Evolutionary conservation across 2,329 filamentous ascomycete genomes (phyloP).

Genomic region (Fusarium sublunatum): DNA sequence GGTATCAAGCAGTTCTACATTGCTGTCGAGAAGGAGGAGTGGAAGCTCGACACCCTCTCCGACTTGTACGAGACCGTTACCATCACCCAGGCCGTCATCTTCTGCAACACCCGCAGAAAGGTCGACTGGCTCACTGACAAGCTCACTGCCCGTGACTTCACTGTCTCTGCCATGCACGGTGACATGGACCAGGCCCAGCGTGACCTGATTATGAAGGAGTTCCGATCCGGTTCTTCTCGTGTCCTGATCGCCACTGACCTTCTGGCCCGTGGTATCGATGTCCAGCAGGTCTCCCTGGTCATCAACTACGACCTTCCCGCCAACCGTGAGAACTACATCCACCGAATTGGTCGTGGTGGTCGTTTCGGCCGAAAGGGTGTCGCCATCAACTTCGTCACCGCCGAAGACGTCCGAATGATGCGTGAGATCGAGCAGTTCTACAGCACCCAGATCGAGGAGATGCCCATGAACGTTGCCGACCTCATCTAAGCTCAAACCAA

Average conservation of each 20-base stretch:
- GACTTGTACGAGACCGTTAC: conserved; percentile 99
- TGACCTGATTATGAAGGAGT: conserved; percentile 99
- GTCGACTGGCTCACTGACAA: conserved; percentile 99
- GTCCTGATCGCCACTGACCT: conserved; percentile 98
- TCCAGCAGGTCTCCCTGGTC: conserved; percentile 98
- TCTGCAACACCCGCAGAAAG: conserved; percentile 99
- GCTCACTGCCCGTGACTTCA: conserved; percentile 98
- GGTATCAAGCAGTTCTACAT: conserved; percentile 99
- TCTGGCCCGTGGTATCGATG: conserved; percentile 98
- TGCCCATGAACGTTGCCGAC: conserved; percentile 94
- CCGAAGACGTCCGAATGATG: conserved; percentile 99
- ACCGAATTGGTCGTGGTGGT: conserved; percentile 99
- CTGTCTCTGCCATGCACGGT: conserved; percentile 99
- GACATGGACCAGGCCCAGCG: conserved; percentile 99
- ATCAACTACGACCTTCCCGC: conserved; percentile 99
- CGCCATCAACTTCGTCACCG: conserved; percentile 99
- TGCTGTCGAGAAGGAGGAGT: conserved; percentile 99
- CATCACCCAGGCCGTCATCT: conserved; percentile 99
- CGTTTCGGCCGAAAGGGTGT: conserved; percentile 99
- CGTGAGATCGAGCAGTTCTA: conserved; percentile 99
- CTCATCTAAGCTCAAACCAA: conserved; percentile 68
- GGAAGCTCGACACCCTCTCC: conserved; percentile 99
- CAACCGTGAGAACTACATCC: conserved; percentile 99
- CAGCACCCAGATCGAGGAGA: conserved; percentile 99
- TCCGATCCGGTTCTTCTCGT: conserved; percentile 98